Percentiles rank a stretch among this genome's conserved stretches.
phyloP scores from a whole-genome alignment of 345 rosid species.

The Gossypium thurberi region DNA sequence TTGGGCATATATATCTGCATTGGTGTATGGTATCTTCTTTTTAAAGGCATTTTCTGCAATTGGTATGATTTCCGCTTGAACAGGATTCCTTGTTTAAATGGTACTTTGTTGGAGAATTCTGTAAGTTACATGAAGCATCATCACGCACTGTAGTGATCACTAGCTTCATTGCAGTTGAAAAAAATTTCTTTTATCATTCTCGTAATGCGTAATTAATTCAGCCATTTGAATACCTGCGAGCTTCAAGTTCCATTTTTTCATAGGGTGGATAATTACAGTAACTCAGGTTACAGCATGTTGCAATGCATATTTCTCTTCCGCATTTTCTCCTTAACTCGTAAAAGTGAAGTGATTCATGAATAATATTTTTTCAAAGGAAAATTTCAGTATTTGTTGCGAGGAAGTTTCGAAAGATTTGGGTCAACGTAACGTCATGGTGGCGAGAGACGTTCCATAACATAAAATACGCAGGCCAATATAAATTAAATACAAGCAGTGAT shows the following conservation, averaged over 20 bases:
- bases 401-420: background rate
- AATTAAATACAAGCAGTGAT: background rate
- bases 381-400: background rate
- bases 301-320: no score
- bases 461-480: background rate
- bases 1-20: constrained; percentile 7
- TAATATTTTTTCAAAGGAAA: background rate
- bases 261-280: background rate
- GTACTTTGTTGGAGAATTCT: constrained; percentile 22
- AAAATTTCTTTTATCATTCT: constrained; percentile 11
- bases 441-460: background rate
- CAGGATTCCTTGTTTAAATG: constrained; percentile 16
- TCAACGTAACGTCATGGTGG: background rate
- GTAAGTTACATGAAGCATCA: constrained; percentile 21
- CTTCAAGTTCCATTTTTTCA: background rate
- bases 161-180: constrained; percentile 16
- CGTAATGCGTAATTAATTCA: background rate
- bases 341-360: no score
- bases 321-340: no score
- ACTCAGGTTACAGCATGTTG: background rate
- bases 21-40: constrained; percentile 16
- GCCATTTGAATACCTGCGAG: constrained; percentile 2
- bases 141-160: constrained; percentile 14
- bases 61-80: constrained; percentile 20
- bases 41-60: constrained; percentile 12